A percentile compares a stretch with the other conserved stretches of the same genome.
phyloP scores from a whole-genome alignment of 345 rosid species.

The Bruguiera gymnorhiza region DNA sequence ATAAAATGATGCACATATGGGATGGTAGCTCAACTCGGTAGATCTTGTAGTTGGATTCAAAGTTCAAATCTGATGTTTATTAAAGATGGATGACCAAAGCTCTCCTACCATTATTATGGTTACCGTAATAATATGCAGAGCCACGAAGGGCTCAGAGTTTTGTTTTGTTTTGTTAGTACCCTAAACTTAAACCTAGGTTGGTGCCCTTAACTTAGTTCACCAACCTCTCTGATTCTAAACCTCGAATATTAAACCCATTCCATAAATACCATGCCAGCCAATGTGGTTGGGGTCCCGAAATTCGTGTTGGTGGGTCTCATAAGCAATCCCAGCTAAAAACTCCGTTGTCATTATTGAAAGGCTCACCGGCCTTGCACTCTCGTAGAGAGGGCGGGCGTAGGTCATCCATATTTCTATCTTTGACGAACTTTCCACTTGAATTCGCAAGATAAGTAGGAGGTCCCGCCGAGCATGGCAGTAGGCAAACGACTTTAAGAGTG shows the following conservation, averaged over 20 bases:
- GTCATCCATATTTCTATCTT: too few relatives aligned
- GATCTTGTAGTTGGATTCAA: too few relatives aligned
- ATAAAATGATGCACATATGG: too few relatives aligned
- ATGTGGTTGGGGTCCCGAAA: neutral
- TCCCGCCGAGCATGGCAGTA: too few relatives aligned
- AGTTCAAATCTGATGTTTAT: neutral
- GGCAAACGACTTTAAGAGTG: too few relatives aligned
- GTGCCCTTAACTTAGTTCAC: constrained; percentile 8
- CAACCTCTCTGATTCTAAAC: neutral
- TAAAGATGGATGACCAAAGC: neutral
- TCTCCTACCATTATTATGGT: too few relatives aligned
- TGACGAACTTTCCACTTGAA: too few relatives aligned
- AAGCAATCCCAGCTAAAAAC: neutral
- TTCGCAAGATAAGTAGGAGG: too few relatives aligned
- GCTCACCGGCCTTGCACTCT: neutral
- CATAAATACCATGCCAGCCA: neutral
- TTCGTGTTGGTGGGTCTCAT: constrained; percentile 9
- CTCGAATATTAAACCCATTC: neutral
- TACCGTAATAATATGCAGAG: too few relatives aligned
- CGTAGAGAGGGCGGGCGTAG: too few relatives aligned
- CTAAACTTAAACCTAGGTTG: too few relatives aligned
- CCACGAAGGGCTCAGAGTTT: neutral
- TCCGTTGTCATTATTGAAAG: neutral
- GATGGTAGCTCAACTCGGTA: too few relatives aligned
- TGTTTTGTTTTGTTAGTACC: neutral